phyloP scores from a whole-genome alignment of 2,329 filamentous ascomycete species.

The Xylaria sp. region DNA sequence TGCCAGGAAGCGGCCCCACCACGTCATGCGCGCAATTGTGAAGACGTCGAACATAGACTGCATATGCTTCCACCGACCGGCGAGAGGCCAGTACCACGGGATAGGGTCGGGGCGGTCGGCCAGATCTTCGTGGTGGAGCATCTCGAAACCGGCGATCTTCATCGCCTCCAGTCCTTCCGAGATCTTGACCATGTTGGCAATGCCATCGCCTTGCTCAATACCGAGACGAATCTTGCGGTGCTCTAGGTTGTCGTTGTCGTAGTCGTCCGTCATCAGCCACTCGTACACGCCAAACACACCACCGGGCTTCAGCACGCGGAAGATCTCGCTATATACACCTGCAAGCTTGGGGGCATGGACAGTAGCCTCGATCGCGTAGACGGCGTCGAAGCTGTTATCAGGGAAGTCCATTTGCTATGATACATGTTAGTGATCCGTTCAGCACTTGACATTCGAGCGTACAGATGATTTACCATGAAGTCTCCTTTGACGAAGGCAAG shows the following conservation, averaged over 20 bases:
- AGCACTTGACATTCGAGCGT: not conserved
- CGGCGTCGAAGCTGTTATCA: conserved; percentile 90
- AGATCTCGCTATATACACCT: conserved; percentile 94
- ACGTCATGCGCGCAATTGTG: conserved; percentile 90
- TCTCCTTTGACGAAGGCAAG: conserved; percentile 92
- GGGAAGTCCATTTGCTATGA: conserved; percentile 90
- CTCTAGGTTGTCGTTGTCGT: conserved; percentile 86
- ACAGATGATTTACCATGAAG: conserved; percentile 76
- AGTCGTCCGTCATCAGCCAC: conserved; percentile 97
- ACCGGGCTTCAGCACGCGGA: conserved; percentile 94
- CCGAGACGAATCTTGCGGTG: conserved; percentile 92
- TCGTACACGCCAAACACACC: conserved; percentile 98
- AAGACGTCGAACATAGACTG: conserved; percentile 81
- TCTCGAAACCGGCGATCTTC: conserved; percentile 85
- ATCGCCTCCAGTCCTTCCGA: conserved; percentile 85
- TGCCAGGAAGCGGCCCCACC: conserved; percentile 77
- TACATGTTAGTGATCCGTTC: conserved; percentile 12
- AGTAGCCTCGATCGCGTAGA: conserved; percentile 97
- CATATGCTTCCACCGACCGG: conserved; percentile 86
- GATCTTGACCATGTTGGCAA: conserved; percentile 95
- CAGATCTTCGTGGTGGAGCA: conserved; percentile 87
- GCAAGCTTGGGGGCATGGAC: conserved; percentile 92
- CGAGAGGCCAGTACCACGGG: conserved; percentile 95
- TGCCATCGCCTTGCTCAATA: conserved; percentile 96
- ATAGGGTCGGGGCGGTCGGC: conserved; percentile 78